Percentiles rank a stretch among this genome's conserved stretches.
Conservation (phyloP, 2,329 filamentous ascomycete species). For the Colletotrichum plurivorum region DNA sequence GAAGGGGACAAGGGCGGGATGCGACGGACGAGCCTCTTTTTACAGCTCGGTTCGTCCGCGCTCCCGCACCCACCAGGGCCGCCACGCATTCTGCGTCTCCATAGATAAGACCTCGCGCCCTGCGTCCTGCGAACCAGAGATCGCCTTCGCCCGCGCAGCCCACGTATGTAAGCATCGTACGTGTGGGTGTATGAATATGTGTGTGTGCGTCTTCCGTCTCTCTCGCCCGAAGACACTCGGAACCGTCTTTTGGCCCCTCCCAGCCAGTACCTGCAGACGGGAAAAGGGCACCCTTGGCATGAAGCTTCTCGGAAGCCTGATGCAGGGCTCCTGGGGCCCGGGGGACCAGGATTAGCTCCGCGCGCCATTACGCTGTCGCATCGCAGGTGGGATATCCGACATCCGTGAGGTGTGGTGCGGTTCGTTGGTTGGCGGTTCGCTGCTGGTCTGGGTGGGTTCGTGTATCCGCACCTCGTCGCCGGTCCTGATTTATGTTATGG, state of each 20-base stretch:
- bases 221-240: conserved; percentile 20
- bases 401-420: conserved; percentile 17
- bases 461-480: conserved; percentile 12
- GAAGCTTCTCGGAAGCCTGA: conserved; percentile 11
- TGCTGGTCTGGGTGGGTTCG: neutral
- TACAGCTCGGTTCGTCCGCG: conserved; percentile 35
- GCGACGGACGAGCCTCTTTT: conserved; percentile 6
- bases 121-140: conserved; percentile 20
- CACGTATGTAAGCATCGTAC: neutral
- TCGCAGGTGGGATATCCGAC: conserved; percentile 20
- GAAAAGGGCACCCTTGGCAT: neutral
- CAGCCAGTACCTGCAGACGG: conserved; percentile 24
- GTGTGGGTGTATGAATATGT: too few relatives aligned
- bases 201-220: too few relatives aligned
- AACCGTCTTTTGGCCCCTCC: conserved; percentile 3
- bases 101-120: conserved; percentile 31
- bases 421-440: conserved; percentile 2
- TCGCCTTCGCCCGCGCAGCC: neutral
- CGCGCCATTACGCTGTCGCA: neutral
- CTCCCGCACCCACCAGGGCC: conserved; percentile 3
- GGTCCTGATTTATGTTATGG: conserved; percentile 14
- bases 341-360: conserved; percentile 12
- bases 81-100: conserved; percentile 9
- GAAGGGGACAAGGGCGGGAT: conserved; percentile 13
- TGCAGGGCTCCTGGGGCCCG: conserved; percentile 12